These are phyloP conservation scores for Aureobasidium melanogenum DNA, from an alignment of 2,329 filamentous ascomycete genomes.

Conservation along the genomic window DNA sequence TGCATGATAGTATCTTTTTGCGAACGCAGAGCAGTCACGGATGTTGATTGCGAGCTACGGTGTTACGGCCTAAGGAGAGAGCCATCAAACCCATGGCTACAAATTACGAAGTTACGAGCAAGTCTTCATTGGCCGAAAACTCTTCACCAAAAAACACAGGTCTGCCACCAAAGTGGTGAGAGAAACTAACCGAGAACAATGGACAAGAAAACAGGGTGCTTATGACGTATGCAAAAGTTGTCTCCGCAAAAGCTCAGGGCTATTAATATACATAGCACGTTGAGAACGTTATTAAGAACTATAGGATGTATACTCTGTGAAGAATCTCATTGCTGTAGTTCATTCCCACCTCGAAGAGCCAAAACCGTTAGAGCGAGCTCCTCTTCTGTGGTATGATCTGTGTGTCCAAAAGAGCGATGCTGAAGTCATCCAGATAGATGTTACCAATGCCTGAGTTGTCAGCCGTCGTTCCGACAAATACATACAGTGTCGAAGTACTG, in stretches of 20 bases:
- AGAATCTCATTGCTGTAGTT: too few relatives aligned
- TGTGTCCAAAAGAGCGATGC: not conserved
- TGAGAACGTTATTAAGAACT: not conserved
- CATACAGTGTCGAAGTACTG: not conserved
- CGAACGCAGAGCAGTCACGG: not conserved
- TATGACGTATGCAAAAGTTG: not conserved
- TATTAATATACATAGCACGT: not conserved
- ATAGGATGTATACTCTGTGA: too few relatives aligned
- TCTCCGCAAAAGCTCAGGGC: not conserved
- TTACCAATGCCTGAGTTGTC: not conserved
- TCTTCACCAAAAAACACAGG: not conserved
- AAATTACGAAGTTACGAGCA: too few relatives aligned
- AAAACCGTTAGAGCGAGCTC: too few relatives aligned
- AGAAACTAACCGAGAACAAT: not conserved
- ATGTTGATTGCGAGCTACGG: not conserved
- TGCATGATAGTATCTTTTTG: not conserved
- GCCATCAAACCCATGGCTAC: too few relatives aligned
- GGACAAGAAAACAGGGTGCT: not conserved
- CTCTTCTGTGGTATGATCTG: too few relatives aligned
- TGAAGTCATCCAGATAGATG: not conserved
- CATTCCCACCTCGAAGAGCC: too few relatives aligned
- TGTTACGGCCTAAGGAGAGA: too few relatives aligned
- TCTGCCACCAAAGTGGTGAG: not conserved
- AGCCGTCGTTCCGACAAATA: not conserved
- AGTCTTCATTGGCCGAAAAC: not conserved